These are phyloP conservation scores for Starmera dryadoides DNA, from an alignment of 805 yeast species.

Conservation along the genomic window DNA sequence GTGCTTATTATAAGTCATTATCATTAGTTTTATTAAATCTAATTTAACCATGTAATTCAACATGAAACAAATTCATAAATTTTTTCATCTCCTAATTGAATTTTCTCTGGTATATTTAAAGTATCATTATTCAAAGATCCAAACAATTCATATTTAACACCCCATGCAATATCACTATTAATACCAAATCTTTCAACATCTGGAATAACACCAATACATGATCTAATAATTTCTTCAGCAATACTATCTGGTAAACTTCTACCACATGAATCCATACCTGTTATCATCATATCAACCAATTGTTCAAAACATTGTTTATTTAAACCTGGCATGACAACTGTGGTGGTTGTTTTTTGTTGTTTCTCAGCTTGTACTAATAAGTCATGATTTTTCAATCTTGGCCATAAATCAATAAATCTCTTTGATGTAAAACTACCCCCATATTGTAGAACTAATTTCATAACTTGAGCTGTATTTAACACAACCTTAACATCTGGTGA, in stretches of 20 bases:
- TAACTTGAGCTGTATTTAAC: constrained; percentile 20
- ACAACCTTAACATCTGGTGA: constrained; percentile 21
- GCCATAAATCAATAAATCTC: constrained; percentile 43
- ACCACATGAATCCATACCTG: constrained; percentile 13
- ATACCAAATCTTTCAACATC: constrained; percentile 11
- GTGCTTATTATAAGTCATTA: too few species aligned
- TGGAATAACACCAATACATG: constrained; percentile 13
- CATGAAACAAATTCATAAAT: neutral
- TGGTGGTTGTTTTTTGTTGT: constrained; percentile 5
- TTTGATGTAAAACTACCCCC: constrained; percentile 40
- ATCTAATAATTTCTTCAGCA: constrained; percentile 12
- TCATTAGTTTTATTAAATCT: too few species aligned
- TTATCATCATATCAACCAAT: constrained; percentile 14
- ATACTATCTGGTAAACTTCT: constrained; percentile 15
- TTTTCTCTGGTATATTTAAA: neutral
- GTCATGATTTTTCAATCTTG: constrained; percentile 7
- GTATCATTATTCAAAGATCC: neutral
- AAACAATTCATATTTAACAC: neutral
- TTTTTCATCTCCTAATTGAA: neutral
- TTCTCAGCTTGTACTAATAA: constrained; percentile 3
- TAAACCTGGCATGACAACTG: constrained; percentile 16
- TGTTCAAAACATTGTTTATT: constrained; percentile 13
- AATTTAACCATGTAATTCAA: too few species aligned
- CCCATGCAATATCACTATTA: constrained; percentile 20
- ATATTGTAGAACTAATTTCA: constrained; percentile 23